phyloP scores from a whole-genome alignment of 192 early-diverging fungal genomes.

The Backusella australiensis region DNA sequence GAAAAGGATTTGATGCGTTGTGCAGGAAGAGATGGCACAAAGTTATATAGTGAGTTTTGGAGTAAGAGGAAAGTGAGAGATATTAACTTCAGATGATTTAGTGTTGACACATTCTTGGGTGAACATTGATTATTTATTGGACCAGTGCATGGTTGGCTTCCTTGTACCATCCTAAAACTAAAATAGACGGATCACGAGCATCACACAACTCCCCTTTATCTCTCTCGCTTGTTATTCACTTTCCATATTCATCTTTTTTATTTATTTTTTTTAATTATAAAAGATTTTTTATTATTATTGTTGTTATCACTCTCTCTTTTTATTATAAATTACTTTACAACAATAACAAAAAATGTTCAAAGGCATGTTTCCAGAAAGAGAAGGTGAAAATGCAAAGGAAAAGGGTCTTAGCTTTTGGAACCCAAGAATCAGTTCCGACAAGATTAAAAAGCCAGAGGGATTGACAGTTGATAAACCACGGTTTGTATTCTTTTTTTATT shows the following conservation, averaged over 20 bases:
- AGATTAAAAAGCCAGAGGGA: neutral
- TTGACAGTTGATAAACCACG: slow-evolving; percentile 3
- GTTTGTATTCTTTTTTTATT: neutral
- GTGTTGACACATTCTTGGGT: slow-evolving; percentile 91
- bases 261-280: neutral
- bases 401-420: slow-evolving; percentile 3
- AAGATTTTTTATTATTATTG: neutral
- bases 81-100: slow-evolving; percentile 16
- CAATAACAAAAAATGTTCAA: neutral
- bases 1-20: slow-evolving; percentile 69
- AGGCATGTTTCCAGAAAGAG: neutral
- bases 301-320: neutral
- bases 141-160: slow-evolving; percentile 76
- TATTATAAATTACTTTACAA: neutral
- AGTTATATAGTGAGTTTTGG: neutral
- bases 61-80: neutral
- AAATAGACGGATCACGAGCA: neutral
- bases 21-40: neutral
- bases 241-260: neutral
- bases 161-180: slow-evolving; percentile 27
- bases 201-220: neutral
- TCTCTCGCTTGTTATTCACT: neutral
- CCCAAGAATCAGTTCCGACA: neutral
- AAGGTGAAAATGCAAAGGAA: neutral
- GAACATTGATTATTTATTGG: slow-evolving; percentile 85